These are phyloP conservation scores for Trichocomaceae sp. DNA, from an alignment of 2,329 filamentous ascomycete species.

Conservation along the genomic window DNA sequence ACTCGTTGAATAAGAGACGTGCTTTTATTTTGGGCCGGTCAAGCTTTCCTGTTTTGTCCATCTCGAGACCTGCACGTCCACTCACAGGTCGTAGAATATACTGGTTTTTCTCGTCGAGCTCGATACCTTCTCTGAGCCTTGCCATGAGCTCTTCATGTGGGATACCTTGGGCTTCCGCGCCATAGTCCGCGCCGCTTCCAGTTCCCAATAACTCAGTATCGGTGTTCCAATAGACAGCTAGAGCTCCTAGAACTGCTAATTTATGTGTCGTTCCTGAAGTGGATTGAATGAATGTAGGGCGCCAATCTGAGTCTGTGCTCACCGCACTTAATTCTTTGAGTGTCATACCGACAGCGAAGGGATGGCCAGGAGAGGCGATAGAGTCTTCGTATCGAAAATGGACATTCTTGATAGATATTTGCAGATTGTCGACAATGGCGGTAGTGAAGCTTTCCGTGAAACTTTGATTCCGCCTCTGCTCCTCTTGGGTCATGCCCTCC, in stretches of 20 bases:
- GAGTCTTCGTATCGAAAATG: conserved; percentile 98
- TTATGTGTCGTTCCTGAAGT: conserved; percentile 81
- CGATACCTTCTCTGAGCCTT: conserved; percentile 72
- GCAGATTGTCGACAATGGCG: conserved; percentile 96
- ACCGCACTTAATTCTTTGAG: conserved; percentile 95
- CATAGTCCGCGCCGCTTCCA: conserved; percentile 63
- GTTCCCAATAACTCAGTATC: conserved; percentile 78
- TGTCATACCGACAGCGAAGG: conserved; percentile 86
- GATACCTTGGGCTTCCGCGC: conserved; percentile 53
- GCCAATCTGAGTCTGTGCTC: conserved; percentile 92
- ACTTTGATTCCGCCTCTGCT: conserved; percentile 95
- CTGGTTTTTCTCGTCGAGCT: conserved; percentile 70
- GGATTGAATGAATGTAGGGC: conserved; percentile 90
- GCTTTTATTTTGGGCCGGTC: conserved; percentile 83
- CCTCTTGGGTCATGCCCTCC: conserved; percentile 90
- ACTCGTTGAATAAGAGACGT: conserved; percentile 88
- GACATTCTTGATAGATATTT: conserved; percentile 97
- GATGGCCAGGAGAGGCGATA: conserved; percentile 87
- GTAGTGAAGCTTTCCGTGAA: conserved; percentile 93
- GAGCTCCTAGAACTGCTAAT: conserved; percentile 77
- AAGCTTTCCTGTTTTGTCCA: conserved; percentile 83
- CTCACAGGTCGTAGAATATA: conserved; percentile 95
- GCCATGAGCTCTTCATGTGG: conserved; percentile 68
- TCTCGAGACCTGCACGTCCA: conserved; percentile 85
- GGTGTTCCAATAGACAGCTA: conserved; percentile 98